Conservation (phyloP, 257 asterid species). For the Verbascum thapsus region DNA sequence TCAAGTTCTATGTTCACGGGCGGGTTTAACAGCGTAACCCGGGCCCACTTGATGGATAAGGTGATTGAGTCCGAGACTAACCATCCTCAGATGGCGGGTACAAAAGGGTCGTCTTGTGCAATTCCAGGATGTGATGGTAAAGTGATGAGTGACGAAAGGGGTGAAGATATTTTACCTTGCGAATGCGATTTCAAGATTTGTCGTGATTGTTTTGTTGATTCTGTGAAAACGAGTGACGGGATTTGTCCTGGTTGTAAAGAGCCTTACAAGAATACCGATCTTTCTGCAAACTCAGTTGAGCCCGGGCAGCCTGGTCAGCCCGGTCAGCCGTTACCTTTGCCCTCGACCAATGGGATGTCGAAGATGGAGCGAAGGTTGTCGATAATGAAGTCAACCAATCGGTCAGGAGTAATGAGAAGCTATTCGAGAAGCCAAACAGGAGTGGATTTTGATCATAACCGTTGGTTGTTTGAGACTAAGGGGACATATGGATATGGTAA, state of each 20-base stretch:
- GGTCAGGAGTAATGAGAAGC: slow-evolving; percentile 68
- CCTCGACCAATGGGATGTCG: slow-evolving; percentile 62
- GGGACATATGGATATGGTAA: slow-evolving; percentile 96
- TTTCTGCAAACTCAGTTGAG: slow-evolving; percentile 44
- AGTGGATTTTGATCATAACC: slow-evolving; percentile 73
- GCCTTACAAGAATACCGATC: slow-evolving; percentile 65
- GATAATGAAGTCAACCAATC: slow-evolving; percentile 66
- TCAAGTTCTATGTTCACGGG: slow-evolving; percentile 87
- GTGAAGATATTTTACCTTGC: slow-evolving; percentile 80
- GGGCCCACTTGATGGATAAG: slow-evolving; percentile 96
- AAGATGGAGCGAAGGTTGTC: slow-evolving; percentile 83
- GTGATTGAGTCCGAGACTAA: slow-evolving; percentile 82
- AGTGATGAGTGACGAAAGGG: slow-evolving; percentile 85
- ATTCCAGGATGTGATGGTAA: slow-evolving; percentile 85
- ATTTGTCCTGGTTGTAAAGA: slow-evolving; percentile 94
- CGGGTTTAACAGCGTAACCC: slow-evolving; percentile 78
- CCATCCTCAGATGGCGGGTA: slow-evolving; percentile 95
- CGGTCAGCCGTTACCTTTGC: slow-evolving; percentile 55
- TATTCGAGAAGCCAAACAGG: slow-evolving; percentile 83
- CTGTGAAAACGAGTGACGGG: slow-evolving; percentile 74
- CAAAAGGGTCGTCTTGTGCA: slow-evolving; percentile 81
- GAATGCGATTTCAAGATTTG: slow-evolving; percentile 92
- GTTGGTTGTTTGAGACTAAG: slow-evolving; percentile 83
- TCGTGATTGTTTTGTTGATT: slow-evolving; percentile 73
- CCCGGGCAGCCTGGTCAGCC: slow-evolving; percentile 47